Conservation (phyloP, 2,329 filamentous ascomycete genomes). For the Stagonosporopsis tanaceti region DNA sequence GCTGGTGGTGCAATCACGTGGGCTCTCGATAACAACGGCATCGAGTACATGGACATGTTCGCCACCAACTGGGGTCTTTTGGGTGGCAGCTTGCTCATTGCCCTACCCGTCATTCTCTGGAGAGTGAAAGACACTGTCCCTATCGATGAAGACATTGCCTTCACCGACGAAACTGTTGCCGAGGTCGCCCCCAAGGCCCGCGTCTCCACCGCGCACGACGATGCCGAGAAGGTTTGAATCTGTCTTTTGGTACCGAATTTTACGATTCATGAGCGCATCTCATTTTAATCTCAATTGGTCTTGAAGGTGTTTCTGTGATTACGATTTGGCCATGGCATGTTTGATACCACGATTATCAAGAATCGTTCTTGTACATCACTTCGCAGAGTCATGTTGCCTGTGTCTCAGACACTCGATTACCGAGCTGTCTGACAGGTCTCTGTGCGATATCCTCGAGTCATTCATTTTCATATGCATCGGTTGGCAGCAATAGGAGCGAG, state of each 20-base stretch:
- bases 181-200: slow-evolving; percentile 64
- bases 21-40: slow-evolving; percentile 68
- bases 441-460: slow-evolving; percentile 29
- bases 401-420: slow-evolving; percentile 21
- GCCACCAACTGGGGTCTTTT: slow-evolving; percentile 79
- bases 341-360: slow-evolving; percentile 31
- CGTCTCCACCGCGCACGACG: slow-evolving; percentile 23
- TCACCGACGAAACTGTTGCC: slow-evolving; percentile 80
- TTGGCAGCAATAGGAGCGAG: slow-evolving; percentile 7
- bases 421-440: slow-evolving; percentile 27
- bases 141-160: slow-evolving; percentile 82
- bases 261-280: slow-evolving; percentile 17
- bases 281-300: slow-evolving; percentile 22
- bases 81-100: slow-evolving; percentile 75
- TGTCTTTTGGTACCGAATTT: not conserved
- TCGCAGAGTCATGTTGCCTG: slow-evolving; percentile 32
- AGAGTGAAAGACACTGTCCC: slow-evolving; percentile 84
- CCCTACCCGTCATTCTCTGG: slow-evolving; percentile 78
- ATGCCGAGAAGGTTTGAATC: slow-evolving; percentile 42
- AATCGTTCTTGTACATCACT: slow-evolving; percentile 32
- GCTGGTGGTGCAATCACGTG: slow-evolving; percentile 80
- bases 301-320: slow-evolving; percentile 17
- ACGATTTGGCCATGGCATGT: slow-evolving; percentile 16
- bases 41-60: slow-evolving; percentile 76
- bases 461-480: slow-evolving; percentile 24